These are phyloP conservation scores for Mortierella polycephala DNA, from an alignment of 371 early-diverging fungal genomes.

Conservation along the genomic window DNA sequence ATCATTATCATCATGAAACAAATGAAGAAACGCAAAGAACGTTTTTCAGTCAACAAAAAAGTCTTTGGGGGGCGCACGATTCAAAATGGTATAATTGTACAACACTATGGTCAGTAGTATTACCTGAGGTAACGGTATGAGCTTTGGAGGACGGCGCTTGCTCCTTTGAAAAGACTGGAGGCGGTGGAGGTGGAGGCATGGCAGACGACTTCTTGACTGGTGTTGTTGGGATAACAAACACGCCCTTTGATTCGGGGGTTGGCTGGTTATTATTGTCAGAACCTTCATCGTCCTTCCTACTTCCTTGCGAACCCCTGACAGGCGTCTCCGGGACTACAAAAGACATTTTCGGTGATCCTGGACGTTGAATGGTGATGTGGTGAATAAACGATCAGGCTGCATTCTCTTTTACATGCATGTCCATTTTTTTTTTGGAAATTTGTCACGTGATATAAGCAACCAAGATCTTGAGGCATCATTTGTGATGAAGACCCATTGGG, in stretches of 20 bases:
- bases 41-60: neutral
- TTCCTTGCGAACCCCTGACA: constrained; percentile 9
- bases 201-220: constrained; percentile 13
- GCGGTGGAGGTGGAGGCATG: constrained; percentile 41
- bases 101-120: neutral
- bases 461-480: neutral
- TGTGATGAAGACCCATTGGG: neutral
- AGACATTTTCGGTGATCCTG: constrained; percentile 16
- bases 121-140: neutral
- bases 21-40: no score
- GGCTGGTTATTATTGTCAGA: neutral
- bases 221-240: constrained; percentile 26
- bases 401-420: no score
- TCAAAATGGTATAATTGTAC: neutral
- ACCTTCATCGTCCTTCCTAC: neutral
- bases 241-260: neutral
- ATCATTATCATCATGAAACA: no score
- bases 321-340: constrained; percentile 37
- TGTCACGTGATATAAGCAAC: no score
- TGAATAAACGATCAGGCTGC: no score
- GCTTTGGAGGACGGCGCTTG: neutral
- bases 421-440: neutral
- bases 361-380: no score
- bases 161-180: constrained; percentile 40
- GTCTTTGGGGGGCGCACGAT: neutral